Percentiles rank a stretch among this genome's conserved stretches.
These are phyloP conservation scores for Camelina laxa DNA, from an alignment of 345 rosid species.

Conservation along the genomic window DNA sequence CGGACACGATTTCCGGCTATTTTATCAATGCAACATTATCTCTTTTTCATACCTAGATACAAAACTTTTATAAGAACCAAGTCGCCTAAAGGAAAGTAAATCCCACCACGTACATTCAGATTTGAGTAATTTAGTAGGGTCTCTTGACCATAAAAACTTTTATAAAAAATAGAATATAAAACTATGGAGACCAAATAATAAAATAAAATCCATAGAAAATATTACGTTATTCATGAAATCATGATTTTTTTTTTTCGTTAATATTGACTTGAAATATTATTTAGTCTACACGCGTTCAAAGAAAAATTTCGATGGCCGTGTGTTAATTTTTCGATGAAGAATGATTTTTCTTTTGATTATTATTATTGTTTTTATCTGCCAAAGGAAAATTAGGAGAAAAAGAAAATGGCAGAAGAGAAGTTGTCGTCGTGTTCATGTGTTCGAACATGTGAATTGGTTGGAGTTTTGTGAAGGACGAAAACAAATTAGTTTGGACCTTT, in stretches of 20 bases:
- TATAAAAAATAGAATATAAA: too few species aligned
- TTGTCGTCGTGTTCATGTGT: constrained; percentile 35
- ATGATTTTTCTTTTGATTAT: not conserved
- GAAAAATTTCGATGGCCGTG: not conserved
- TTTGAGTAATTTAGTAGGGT: too few species aligned
- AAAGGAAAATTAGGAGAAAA: not conserved
- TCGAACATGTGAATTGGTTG: constrained; percentile 30
- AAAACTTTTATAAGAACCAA: too few species aligned
- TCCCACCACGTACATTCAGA: too few species aligned
- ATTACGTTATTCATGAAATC: too few species aligned
- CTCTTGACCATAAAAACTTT: too few species aligned
- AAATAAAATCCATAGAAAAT: too few species aligned
- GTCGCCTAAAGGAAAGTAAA: too few species aligned
- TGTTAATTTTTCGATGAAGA: not conserved
- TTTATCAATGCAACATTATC: not conserved
- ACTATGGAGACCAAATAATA: too few species aligned
- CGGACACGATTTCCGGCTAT: too few species aligned
- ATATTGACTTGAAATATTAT: too few species aligned
- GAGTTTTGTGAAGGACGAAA: constrained; percentile 23
- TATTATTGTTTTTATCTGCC: not conserved
- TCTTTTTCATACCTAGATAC: not conserved
- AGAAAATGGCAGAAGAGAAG: constrained; percentile 2
- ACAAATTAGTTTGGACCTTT: constrained; percentile 17
- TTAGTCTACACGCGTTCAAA: not conserved
- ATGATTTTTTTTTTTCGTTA: too few species aligned